A percentile compares a stretch with the other conserved stretches of the same genome.
phyloP scores from a whole-genome alignment of 805 yeast species.

The Lipomyces orientalis region DNA sequence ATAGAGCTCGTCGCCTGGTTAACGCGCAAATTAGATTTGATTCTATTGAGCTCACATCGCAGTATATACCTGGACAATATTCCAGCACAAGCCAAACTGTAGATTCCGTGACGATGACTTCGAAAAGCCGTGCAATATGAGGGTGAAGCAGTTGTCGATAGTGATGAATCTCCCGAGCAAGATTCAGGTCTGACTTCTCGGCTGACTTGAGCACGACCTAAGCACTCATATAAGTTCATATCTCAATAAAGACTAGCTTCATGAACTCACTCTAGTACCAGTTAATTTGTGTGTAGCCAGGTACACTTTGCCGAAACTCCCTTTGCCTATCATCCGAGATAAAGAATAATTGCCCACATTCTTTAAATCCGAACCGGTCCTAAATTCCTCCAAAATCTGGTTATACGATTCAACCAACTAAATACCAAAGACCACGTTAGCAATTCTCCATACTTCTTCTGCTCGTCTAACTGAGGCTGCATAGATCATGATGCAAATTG shows the following conservation, averaged over 20 bases:
- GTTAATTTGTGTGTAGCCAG: constrained; percentile 80
- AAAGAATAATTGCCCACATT: constrained; percentile 85
- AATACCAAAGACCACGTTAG: background rate
- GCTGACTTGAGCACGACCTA: constrained; percentile 82
- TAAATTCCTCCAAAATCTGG: constrained; percentile 57
- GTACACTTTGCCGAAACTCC: constrained; percentile 89
- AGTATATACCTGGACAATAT: constrained; percentile 66
- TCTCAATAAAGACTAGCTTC: background rate
- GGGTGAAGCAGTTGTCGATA: constrained; percentile 84
- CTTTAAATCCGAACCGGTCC: constrained; percentile 52
- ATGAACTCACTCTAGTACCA: constrained; percentile 57
- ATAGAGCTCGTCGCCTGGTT: constrained; percentile 52
- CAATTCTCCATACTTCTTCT: background rate
- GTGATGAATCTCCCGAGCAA: constrained; percentile 88
- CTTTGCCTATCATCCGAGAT: constrained; percentile 80
- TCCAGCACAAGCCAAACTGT: constrained; percentile 87
- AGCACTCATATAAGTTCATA: background rate
- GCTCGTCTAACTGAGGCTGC: background rate
- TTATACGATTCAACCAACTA: constrained; percentile 68
- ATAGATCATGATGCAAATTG: constrained; percentile 10
- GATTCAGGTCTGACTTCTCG: constrained; percentile 74
- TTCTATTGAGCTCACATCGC: background rate
- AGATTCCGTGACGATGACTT: constrained; percentile 79
- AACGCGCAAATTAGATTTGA: background rate
- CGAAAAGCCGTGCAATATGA: constrained; percentile 82